Base-by-base conservation (phyloP, 2,329 filamentous ascomycete genomes). In the Colletotrichum godetiae region DNA sequence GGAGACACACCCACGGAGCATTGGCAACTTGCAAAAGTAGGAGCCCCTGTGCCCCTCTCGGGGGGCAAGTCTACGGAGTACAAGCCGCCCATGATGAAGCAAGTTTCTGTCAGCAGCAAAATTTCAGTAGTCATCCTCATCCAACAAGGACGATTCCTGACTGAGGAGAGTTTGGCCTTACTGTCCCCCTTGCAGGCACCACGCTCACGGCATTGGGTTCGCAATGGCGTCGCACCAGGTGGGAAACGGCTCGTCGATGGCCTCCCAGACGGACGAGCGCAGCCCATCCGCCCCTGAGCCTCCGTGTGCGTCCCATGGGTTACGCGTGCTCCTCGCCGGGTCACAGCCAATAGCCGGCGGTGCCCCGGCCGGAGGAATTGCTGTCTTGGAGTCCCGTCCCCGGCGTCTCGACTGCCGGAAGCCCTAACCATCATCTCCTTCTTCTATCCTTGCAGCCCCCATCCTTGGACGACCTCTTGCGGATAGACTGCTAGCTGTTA, bases 331-430 rank as follows among this genome's bases (percentile, higher is more conserved):
- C 58, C 46, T 57, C 19, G 62, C 35, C 58, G 24, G 61, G 15
- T 35, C 35, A 57, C 70, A 73, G 67, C 67, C 70, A 73, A 65
- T 73, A 46, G 60, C 60, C 60, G 55, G 70, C 60, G 35, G 37
- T 70, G 46, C 46, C 29, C 70, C 67, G 67, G 70, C 70, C 70
- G 70, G 70, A 57, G 60, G 22, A 70, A 66, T 61, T 70, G 33
- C 70, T 70, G 7, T 73, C 55, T 73, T 73, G 67, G 67, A 65
- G 37, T 70, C 35, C 70, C 70, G 70, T 57, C 46, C n/a, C 67
- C 70, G 67, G 60, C n/a, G 35, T 59, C 60, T 73, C 56, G 70
- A 73, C 70, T 73, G 67, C 70, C 70, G 70, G 70, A 52, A 68
- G 55, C 67, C 67, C 52, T 65, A 46, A 52, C n/a, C 37, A 29